phyloP scores from a whole-genome alignment of 257 asterid genomes.

The Vinca minor region DNA sequence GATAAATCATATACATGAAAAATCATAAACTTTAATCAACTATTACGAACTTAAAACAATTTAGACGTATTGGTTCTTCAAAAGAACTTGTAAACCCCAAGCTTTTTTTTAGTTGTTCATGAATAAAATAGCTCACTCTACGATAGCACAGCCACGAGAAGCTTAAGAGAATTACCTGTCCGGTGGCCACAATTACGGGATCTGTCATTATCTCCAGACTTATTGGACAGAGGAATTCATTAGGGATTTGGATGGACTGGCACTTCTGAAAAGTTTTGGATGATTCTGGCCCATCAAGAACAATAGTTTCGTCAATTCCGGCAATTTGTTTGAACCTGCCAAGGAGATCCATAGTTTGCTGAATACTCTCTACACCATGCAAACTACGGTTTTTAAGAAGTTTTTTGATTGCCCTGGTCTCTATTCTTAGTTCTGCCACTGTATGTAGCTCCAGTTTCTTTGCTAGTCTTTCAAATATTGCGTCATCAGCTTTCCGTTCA shows the following conservation, averaged over 20 bases:
- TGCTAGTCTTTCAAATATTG: slow-evolving; percentile 43
- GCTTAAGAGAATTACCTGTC: slow-evolving; percentile 35
- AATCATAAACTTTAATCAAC: neutral
- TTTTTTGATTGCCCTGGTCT: slow-evolving; percentile 35
- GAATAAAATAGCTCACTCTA: neutral
- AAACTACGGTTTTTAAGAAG: slow-evolving; percentile 25
- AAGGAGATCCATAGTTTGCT: slow-evolving; percentile 33
- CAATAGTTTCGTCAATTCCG: slow-evolving; percentile 35
- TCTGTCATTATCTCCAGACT: slow-evolving; percentile 54
- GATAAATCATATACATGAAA: slow-evolving; percentile 1
- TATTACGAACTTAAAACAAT: neutral
- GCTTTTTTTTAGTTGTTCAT: neutral
- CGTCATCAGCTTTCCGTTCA: slow-evolving; percentile 39
- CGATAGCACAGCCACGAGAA: neutral
- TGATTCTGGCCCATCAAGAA: slow-evolving; percentile 30
- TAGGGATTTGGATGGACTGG: slow-evolving; percentile 38
- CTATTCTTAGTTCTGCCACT: slow-evolving; percentile 33
- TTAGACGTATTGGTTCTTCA: neutral
- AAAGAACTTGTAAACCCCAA: neutral
- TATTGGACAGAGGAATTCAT: slow-evolving; percentile 56
- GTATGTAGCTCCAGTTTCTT: slow-evolving; percentile 46
- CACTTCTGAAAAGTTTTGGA: slow-evolving; percentile 30
- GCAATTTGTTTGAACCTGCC: slow-evolving; percentile 38
- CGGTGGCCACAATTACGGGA: slow-evolving; percentile 56
- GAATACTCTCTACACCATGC: slow-evolving; percentile 19